These are phyloP conservation scores for Spergularia marina DNA, from an alignment of 148 eudicot species.

Conservation along the genomic window DNA sequence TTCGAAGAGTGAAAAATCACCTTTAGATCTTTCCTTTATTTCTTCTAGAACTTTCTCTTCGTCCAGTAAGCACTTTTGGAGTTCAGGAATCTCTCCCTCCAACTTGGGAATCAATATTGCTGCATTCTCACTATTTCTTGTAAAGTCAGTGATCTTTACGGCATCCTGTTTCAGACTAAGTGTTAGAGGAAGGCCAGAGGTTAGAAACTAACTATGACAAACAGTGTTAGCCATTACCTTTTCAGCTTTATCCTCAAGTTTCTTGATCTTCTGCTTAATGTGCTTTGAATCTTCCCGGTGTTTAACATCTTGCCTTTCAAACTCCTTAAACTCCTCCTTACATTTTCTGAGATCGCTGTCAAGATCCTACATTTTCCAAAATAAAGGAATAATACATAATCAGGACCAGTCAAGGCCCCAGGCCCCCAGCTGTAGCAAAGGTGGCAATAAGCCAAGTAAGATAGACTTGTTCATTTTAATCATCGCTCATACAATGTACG, in stretches of 20 bases:
- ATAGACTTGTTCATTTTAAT: background rate
- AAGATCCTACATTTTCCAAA: slow-evolving; percentile 58
- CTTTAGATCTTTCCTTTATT: slow-evolving; percentile 71
- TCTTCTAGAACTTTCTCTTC: slow-evolving; percentile 83
- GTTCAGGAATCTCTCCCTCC: slow-evolving; percentile 66
- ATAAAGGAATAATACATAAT: slow-evolving; percentile 4
- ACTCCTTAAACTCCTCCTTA: slow-evolving; percentile 88
- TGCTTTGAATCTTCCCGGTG: slow-evolving; percentile 83
- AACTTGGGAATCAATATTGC: slow-evolving; percentile 62
- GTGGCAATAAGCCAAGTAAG: background rate
- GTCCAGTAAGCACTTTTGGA: slow-evolving; percentile 62
- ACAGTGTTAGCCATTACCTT: slow-evolving; percentile 44
- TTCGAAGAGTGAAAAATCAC: slow-evolving; percentile 29
- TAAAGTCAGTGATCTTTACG: slow-evolving; percentile 53
- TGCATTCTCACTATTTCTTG: slow-evolving; percentile 63
- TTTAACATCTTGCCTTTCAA: slow-evolving; percentile 93
- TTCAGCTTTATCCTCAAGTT: slow-evolving; percentile 75
- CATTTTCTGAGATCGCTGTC: slow-evolving; percentile 55
- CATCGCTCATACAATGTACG: background rate
- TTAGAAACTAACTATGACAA: background rate
- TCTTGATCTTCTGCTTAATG: slow-evolving; percentile 81
- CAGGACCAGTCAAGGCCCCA: background rate
- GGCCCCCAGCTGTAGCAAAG: background rate
- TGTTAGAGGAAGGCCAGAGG: slow-evolving; percentile 24
- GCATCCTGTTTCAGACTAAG: slow-evolving; percentile 51